Conservation (phyloP, 805 yeast genomes). For the Lachancea cidri region DNA sequence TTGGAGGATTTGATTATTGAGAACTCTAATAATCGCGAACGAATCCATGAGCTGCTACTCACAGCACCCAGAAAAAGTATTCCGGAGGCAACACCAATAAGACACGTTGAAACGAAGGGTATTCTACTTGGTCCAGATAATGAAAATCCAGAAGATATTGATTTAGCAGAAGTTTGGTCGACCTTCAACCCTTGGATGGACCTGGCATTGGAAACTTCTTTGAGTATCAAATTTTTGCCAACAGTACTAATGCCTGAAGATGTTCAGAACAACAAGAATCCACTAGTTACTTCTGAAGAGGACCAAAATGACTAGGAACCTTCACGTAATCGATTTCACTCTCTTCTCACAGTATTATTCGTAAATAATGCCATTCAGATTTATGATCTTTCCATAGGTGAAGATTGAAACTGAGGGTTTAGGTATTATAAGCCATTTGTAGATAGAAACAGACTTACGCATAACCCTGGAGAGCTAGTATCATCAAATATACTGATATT, state of each 20-base stretch:
- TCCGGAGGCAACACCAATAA: constrained; percentile 5
- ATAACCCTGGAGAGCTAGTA: not conserved
- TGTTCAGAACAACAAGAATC: not conserved
- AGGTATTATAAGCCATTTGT: not conserved
- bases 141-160: constrained; percentile 20
- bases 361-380: too few species aligned
- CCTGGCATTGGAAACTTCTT: constrained; percentile 31
- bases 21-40: constrained; percentile 17
- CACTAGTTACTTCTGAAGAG: not conserved
- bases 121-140: constrained; percentile 17
- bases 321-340: not conserved
- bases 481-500: not conserved
- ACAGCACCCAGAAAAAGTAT: constrained; percentile 14
- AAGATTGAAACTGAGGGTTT: not conserved
- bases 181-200: constrained; percentile 34
- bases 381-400: too few species aligned
- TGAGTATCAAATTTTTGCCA: constrained; percentile 34
- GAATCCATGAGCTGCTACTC: constrained; percentile 12
- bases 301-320: not conserved
- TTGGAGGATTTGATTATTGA: constrained; percentile 11
- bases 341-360: not conserved
- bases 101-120: constrained; percentile 15
- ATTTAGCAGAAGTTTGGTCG: constrained; percentile 28
- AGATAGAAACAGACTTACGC: not conserved
- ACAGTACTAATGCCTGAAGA: constrained; percentile 19